A percentile compares a stretch with the other conserved stretches of the same genome.
phyloP scores from a whole-genome alignment of 192 early-diverging fungal species.

The Dissophora globulifera region DNA sequence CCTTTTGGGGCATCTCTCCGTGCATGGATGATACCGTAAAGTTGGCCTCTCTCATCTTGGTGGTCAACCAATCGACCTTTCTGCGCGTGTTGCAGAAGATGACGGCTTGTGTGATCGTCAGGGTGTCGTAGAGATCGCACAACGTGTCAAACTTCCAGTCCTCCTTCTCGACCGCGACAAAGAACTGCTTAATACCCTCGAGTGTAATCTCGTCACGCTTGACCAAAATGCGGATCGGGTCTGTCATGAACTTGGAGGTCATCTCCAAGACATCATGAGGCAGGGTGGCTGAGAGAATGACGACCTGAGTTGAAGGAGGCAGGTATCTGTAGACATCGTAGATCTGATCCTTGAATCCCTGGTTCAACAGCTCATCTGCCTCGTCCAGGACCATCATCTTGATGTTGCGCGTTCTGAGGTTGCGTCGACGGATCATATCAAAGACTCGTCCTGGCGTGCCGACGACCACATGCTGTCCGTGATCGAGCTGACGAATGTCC shows the following conservation, averaged over 20 bases:
- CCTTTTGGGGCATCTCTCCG: slow-evolving; percentile 99
- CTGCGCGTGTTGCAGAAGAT: slow-evolving; percentile 98
- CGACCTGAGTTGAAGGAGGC: slow-evolving; percentile 92
- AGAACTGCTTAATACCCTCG: slow-evolving; percentile 99
- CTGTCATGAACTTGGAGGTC: slow-evolving; percentile 97
- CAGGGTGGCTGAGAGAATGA: slow-evolving; percentile 91
- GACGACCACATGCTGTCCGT: slow-evolving; percentile 92
- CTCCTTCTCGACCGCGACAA: slow-evolving; percentile 95
- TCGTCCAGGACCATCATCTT: slow-evolving; percentile 98
- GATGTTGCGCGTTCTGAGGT: slow-evolving; percentile 83
- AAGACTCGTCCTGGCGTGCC: slow-evolving; percentile 97
- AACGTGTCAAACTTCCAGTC: slow-evolving; percentile 99
- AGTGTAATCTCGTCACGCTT: slow-evolving; percentile 99
- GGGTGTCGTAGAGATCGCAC: slow-evolving; percentile 96
- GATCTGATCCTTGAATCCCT: slow-evolving; percentile 98
- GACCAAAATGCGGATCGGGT: slow-evolving; percentile 93
- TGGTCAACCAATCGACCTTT: slow-evolving; percentile 98
- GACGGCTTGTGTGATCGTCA: slow-evolving; percentile 98
- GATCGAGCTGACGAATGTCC: slow-evolving; percentile 92
- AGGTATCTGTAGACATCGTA: slow-evolving; percentile 93
- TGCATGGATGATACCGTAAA: slow-evolving; percentile 99
- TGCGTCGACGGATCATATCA: slow-evolving; percentile 94
- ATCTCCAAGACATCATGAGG: slow-evolving; percentile 97
- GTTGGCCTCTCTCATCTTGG: slow-evolving; percentile 95
- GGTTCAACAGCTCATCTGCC: slow-evolving; percentile 94